Conservation (phyloP, 106 monocot species). For the Chionographis japonica region DNA sequence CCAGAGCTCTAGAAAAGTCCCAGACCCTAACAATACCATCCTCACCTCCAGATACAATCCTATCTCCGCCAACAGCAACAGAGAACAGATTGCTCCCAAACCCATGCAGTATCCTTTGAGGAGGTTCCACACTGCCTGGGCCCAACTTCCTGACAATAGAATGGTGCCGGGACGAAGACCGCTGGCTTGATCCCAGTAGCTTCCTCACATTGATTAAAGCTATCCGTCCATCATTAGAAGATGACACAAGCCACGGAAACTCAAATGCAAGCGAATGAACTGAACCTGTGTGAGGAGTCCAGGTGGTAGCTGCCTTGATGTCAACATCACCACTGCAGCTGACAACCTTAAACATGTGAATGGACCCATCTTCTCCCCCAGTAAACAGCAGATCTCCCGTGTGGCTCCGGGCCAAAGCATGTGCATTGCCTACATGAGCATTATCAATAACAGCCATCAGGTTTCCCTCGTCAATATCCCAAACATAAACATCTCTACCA, state of each 20-base stretch:
- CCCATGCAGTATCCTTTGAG: conserved; percentile 38
- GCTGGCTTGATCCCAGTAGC: conserved; percentile 5
- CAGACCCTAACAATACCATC: conserved; percentile 31
- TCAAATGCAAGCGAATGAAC: conserved; percentile 31
- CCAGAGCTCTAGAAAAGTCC: conserved; percentile 33
- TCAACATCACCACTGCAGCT: neutral
- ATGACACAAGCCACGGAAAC: conserved; percentile 38
- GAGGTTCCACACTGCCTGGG: conserved; percentile 9
- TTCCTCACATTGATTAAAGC: conserved; percentile 29
- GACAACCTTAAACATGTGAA: conserved; percentile 21
- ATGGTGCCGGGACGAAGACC: neutral
- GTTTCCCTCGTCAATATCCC: conserved; percentile 21
- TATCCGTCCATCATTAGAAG: conserved; percentile 29
- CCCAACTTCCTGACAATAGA: neutral
- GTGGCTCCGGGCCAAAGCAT: conserved; percentile 20
- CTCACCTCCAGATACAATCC: conserved; percentile 31
- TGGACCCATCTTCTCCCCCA: conserved; percentile 31
- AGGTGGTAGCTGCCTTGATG: conserved; percentile 4
- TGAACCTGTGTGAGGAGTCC: conserved; percentile 21
- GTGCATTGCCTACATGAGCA: conserved; percentile 16
- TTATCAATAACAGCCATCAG: neutral
- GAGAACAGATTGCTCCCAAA: conserved; percentile 20
- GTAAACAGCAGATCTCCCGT: conserved; percentile 27
- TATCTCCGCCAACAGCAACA: conserved; percentile 22
- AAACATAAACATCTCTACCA: conserved; percentile 24